phyloP scores from a whole-genome alignment of 768 basidiomycete genomes.

The Rhizopogon vinicolor region DNA sequence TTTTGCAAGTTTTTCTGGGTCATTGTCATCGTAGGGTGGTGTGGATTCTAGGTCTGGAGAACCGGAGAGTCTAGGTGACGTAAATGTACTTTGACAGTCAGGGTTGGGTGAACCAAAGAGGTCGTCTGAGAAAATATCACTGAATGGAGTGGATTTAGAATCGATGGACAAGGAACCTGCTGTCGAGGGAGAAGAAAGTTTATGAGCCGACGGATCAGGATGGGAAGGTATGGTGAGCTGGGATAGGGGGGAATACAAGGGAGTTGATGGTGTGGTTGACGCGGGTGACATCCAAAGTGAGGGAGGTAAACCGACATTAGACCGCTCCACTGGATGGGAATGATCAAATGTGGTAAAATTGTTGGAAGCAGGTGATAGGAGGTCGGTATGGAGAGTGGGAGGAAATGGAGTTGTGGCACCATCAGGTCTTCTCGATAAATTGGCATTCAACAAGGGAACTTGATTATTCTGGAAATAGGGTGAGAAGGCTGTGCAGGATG shows the following conservation, averaged over 20 bases:
- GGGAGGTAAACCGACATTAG: conserved; percentile 56
- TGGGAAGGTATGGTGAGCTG: conserved; percentile 31
- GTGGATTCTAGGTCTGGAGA: conserved; percentile 60
- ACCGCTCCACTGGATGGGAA: conserved; percentile 39
- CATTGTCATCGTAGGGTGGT: conserved; percentile 37
- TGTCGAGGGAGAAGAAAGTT: conserved; percentile 36
- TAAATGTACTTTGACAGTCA: conserved; percentile 46
- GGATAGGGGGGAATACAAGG: conserved; percentile 34
- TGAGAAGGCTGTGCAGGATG: neutral
- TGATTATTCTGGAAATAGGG: conserved; percentile 12
- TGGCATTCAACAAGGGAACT: conserved; percentile 12
- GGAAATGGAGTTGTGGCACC: conserved; percentile 4
- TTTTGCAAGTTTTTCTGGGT: conserved; percentile 65
- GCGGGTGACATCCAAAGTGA: conserved; percentile 84
- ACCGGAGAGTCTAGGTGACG: conserved; percentile 62
- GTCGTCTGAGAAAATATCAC: conserved; percentile 68
- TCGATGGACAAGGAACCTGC: conserved; percentile 42
- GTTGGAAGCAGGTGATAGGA: conserved; percentile 14
- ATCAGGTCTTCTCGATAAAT: conserved; percentile 11
- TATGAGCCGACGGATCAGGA: conserved; percentile 28
- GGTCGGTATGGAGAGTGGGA: conserved; percentile 9
- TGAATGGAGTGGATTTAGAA: conserved; percentile 59
- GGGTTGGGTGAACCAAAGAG: conserved; percentile 38
- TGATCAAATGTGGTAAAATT: conserved; percentile 22
- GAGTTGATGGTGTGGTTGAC: conserved; percentile 41